These are phyloP conservation scores for Daedalea quercina DNA, from an alignment of 768 basidiomycete genomes.

Conservation along the genomic window DNA sequence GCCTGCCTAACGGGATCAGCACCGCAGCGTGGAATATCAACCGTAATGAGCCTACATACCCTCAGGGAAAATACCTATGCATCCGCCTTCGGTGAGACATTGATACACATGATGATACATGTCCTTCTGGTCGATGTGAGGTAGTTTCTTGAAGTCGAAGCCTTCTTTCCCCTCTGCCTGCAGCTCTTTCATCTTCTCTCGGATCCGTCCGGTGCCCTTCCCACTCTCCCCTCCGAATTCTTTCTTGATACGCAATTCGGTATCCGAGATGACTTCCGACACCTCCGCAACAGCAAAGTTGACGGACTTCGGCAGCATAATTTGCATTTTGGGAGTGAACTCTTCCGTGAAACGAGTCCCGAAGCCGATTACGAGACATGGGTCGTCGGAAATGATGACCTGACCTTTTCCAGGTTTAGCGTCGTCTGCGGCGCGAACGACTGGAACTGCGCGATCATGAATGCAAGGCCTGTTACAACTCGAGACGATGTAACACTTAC, in stretches of 20 bases:
- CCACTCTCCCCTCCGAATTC: slow-evolving; percentile 83
- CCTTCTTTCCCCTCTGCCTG: slow-evolving; percentile 51
- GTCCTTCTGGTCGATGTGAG: slow-evolving; percentile 87
- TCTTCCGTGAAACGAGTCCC: slow-evolving; percentile 73
- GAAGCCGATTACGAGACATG: slow-evolving; percentile 76
- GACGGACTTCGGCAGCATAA: slow-evolving; percentile 78
- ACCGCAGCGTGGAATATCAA: neutral
- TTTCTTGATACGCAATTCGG: slow-evolving; percentile 74
- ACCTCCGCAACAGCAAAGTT: slow-evolving; percentile 79
- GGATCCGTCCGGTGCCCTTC: slow-evolving; percentile 58
- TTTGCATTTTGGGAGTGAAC: slow-evolving; percentile 73
- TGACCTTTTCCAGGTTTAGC: slow-evolving; percentile 71
- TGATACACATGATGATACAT: slow-evolving; percentile 95
- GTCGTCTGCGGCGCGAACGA: slow-evolving; percentile 84
- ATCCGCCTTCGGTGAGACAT: slow-evolving; percentile 75
- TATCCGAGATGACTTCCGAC: slow-evolving; percentile 83
- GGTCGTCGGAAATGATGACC: slow-evolving; percentile 68
- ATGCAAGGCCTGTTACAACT: neutral
- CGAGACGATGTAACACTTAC: slow-evolving; percentile 36
- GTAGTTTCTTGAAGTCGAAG: slow-evolving; percentile 74
- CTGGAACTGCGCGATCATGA: slow-evolving; percentile 59
- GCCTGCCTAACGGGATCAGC: slow-evolving; percentile 41
- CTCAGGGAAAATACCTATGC: slow-evolving; percentile 98
- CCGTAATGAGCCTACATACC: slow-evolving; percentile 36
- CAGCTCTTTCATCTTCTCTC: slow-evolving; percentile 60